Conservation (phyloP, 306 rosid species). For the Alnus glutinosa region DNA sequence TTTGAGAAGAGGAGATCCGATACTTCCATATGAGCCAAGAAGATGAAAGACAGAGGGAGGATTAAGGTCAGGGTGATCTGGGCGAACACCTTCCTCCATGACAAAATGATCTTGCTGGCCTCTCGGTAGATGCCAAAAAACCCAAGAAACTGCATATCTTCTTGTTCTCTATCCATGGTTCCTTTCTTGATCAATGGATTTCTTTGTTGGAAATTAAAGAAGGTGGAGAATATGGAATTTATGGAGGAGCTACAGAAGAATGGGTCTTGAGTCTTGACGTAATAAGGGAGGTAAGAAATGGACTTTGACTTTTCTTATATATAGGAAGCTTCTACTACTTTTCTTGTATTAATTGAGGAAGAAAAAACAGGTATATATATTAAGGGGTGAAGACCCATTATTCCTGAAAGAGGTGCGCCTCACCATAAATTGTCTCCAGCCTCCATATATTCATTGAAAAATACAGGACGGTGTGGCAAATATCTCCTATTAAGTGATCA, state of each 20-base stretch:
- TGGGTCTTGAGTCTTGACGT: too few species aligned
- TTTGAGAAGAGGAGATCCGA: conserved; percentile 43
- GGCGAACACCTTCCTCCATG: conserved; percentile 58
- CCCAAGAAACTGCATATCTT: conserved; percentile 65
- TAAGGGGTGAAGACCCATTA: neutral
- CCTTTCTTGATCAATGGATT: neutral
- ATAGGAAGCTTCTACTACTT: too few species aligned
- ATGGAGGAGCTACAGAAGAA: conserved; percentile 2
- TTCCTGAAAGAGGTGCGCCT: neutral
- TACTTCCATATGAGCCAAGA: conserved; percentile 46
- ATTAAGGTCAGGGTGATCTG: conserved; percentile 57
- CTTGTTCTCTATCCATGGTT: conserved; percentile 67
- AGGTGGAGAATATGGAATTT: conserved; percentile 20
- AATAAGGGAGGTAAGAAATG: too few species aligned
- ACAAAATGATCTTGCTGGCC: conserved; percentile 44
- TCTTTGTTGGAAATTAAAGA: conserved; percentile 21
- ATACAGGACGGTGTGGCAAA: neutral
- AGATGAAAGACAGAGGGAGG: conserved; percentile 68
- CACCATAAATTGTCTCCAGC: neutral
- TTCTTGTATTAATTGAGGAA: neutral
- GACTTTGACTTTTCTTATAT: too few species aligned
- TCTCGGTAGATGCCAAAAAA: conserved; percentile 52
- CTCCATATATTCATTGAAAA: neutral
- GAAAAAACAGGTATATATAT: neutral
- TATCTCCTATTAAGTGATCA: neutral